Base-by-base conservation (phyloP, 306 rosid genomes). In the Acacia crassicarpa region DNA sequence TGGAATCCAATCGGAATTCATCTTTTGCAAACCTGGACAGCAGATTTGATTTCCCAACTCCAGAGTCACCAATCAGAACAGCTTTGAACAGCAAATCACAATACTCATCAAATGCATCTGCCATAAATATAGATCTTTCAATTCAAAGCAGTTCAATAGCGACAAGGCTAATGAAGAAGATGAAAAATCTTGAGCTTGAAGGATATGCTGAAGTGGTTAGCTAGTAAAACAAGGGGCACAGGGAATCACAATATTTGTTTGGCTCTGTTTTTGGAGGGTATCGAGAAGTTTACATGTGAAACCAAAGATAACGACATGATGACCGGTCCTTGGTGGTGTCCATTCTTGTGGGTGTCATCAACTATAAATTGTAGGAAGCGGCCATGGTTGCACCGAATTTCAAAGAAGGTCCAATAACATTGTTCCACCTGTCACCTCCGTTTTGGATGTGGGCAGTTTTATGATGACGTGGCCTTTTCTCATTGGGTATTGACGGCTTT, bases 11-110 rank as follows among this genome's bases (percentile, higher is more conserved):
- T 0, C 97, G 86, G 71, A 95, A 95, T 75, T 93, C 97, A 48
- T 89, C 90, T 81, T 85, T 93, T 13, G 98, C 86, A 72, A 93
- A 95, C 80, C 98, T 89, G 45, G 98, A 95, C 6, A 95, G 95
- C 77, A 95, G 87, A 86, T 95, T 95, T 15, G 98, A 91, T 88
- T 95, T 95, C 53, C 98, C 98, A 4, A 95, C 98, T 14, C 97
- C 98, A 9, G 98, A 93, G 81, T 95, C 98, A 4, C 98, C 98
- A 16, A 90, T 91, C 80, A 95, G 74, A 53, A 95, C 98, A 40
- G 98, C 91, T 80, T 95, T 95, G 66, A 95, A 95, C 45, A 93
- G 85, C 58, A 91, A 93, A 87, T 95, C 98, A 85, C 98, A 93
- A 81, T 95, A 95, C 74, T 95, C 97, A 40, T 94, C 98, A 68